Base-by-base conservation (phyloP, 257 asterid species). In the Buddleja alternifolia region DNA sequence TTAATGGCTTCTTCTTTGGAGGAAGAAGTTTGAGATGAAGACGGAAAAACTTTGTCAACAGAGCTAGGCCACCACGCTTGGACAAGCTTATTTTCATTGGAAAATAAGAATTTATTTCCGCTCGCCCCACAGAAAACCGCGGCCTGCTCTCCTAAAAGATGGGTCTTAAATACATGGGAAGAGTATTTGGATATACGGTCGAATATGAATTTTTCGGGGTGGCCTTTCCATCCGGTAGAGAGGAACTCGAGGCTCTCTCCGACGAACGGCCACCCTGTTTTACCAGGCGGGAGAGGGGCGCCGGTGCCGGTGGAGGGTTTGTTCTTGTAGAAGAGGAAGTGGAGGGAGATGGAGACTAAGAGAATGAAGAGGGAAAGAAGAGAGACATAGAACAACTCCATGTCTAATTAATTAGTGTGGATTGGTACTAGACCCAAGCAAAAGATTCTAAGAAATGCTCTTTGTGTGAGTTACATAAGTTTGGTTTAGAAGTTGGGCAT, bases 1-100 rank as follows among this genome's bases (percentile, higher is more conserved):
- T 83, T 86, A 24, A 79, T 83, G 0, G 87, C 89, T 52, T 86
- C 92, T 72, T 81, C 89, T 52, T 75, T 81, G 0, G 86, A 77
- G 0, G 90, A 85, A n/a, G n/a, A n/a, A 10, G 84, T 75, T 67
- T 85, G 86, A 0, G 69, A 60, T 0, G 85, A 77, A 12, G 83
- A 84, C 0, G 86, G 90, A 56, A 85, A 85, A 8, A 63, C 19
- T 7, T 63, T 63, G 44, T 63, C 67, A 0, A 86, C 84, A 0
- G 89, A 83, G 10, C 50, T 60, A 6, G 89, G 92, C 86, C 89
- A 86, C 89, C 92, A 86, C 34, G 84, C 63, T 57, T 81, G 86
- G 6, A 86, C 88, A 2, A 86, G 75, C 73, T 81, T 83, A 55
- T 83, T 83, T 56, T 86, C 92, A n/a, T 86, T 86, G 0, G 88